These are phyloP conservation scores for Apiospora pterosperma DNA, from an alignment of 2,329 filamentous ascomycete species.

Conservation along the genomic window DNA sequence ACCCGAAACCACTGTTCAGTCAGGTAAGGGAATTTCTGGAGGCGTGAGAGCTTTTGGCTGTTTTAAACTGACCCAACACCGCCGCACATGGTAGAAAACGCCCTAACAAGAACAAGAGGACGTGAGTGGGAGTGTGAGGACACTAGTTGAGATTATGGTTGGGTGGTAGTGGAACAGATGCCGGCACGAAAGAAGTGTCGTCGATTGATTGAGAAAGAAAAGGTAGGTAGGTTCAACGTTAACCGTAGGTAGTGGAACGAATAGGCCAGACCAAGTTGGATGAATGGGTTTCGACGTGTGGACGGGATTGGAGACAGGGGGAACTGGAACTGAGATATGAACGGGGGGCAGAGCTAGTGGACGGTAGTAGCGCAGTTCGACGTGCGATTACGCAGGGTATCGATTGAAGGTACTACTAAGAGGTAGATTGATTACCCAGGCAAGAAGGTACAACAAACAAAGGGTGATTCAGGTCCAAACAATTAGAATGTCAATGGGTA, in stretches of 20 bases:
- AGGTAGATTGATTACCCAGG: background rate
- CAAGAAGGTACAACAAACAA: background rate
- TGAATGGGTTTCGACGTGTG: background rate
- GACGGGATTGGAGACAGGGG: background rate
- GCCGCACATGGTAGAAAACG: background rate
- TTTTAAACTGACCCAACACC: conserved; percentile 2
- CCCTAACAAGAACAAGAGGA: background rate
- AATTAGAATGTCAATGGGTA: too few species aligned
- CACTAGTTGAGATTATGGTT: background rate
- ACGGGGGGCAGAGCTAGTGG: background rate
- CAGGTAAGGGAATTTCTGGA: conserved; percentile 2
- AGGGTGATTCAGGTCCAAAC: background rate
- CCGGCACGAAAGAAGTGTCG: background rate
- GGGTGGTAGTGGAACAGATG: background rate
- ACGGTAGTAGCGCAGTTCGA: background rate
- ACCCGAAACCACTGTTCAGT: conserved; percentile 1
- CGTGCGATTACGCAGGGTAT: background rate
- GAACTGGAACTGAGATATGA: background rate
- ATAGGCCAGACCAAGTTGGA: background rate
- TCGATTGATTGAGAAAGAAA: background rate
- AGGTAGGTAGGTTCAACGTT: background rate
- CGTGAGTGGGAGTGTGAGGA: background rate
- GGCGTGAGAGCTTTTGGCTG: background rate
- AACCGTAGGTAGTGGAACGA: background rate
- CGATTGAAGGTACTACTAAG: background rate